Evolutionary conservation across 2,329 filamentous ascomycete genomes (phyloP).

Genomic region (Pseudogymnoascus sp.): DNA sequence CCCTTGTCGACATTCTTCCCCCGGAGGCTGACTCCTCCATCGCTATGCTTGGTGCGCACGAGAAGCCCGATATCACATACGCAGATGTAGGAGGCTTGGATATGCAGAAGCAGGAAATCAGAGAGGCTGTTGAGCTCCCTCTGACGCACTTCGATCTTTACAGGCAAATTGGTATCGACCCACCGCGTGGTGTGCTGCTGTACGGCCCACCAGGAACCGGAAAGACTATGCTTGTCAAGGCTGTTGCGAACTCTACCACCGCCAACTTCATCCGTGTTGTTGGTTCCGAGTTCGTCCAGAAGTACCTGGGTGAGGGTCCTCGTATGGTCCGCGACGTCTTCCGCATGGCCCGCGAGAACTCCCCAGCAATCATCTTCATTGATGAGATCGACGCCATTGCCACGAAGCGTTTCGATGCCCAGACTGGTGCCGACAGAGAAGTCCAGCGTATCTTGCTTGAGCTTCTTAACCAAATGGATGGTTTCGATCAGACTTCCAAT

Average conservation of each 20-base stretch:
- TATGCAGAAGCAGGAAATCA: conserved; percentile 99
- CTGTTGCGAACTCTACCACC: conserved; percentile 95
- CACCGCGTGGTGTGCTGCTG: conserved; percentile 87
- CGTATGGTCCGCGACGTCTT: conserved; percentile 99
- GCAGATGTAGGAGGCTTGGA: conserved; percentile 95
- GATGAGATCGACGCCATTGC: conserved; percentile 99
- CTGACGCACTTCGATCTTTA: conserved; percentile 97
- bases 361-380: conserved; percentile 98
- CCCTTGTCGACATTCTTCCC: conserved; percentile 96
- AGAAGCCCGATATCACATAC: conserved; percentile 98
- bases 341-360: conserved; percentile 97
- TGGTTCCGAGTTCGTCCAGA: conserved; percentile 97
- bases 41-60: conserved; percentile 90
- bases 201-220: conserved; percentile 94
- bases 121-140: conserved; percentile 93
- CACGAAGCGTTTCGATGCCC: conserved; percentile 97
- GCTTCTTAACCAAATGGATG: conserved; percentile 98
- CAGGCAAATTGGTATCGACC: conserved; percentile 98
- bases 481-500: conserved; percentile 97
- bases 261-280: conserved; percentile 98
- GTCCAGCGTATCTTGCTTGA: conserved; percentile 98
- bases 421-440: conserved; percentile 95
- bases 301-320: conserved; percentile 94
- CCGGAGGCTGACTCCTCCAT: conserved; percentile 98
- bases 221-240: conserved; percentile 97